Evolutionary conservation across 1,139 yeast genomes (phyloP), one percentile per base, ranked within the genome.

Genomic region (Magnusiomyces fungicola): DNA sequence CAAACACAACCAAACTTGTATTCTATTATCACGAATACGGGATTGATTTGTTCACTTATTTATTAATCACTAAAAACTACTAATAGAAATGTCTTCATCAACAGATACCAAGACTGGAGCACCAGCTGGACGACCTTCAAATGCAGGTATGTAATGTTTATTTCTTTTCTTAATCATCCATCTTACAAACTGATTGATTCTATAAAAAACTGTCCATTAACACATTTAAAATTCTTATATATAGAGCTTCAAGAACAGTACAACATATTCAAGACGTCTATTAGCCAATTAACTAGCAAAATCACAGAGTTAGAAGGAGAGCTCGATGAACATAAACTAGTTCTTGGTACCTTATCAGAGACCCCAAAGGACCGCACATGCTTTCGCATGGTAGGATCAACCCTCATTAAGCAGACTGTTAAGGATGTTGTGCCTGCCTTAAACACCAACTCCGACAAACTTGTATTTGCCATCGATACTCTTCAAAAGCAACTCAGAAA

Each of bases 311-410:
- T 72, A n/a, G 73, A 71, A 48, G 53, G 64, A 36, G 75, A 72
- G 45, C 57, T 65, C 25, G 73, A 69, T 42, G 75, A 72, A 56
- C 75, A 72, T 57, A 59, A 58, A 56, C 64, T 81, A 48, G 86
- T 80, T 23, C 56, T 80, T 45, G 74, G 75, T 14, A 80, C 92
- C 0, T 65, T 83, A 62, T 66, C 60, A 54, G 75, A 66, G 41
- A 80, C 77, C 46, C 76, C 77, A 19, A 56, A 58, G 2, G 79
- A 74, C 42, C 77, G 98, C 53, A 83, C 82, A 61, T 89, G 97
- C 61, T 90, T 81, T 69, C 80, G 95, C 63, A 88, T 92, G 96
- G 78, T 92, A 39, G 97, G 97, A 16, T 95, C 96, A 3, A 96
- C 92, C 1, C 73, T 94, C 45, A 86, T 90, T 24, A 95, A 90